A percentile compares a stretch with the other conserved stretches of the same genome.
Conservation (phyloP, 2,329 filamentous ascomycete genomes). For the Xylogone sp. region DNA sequence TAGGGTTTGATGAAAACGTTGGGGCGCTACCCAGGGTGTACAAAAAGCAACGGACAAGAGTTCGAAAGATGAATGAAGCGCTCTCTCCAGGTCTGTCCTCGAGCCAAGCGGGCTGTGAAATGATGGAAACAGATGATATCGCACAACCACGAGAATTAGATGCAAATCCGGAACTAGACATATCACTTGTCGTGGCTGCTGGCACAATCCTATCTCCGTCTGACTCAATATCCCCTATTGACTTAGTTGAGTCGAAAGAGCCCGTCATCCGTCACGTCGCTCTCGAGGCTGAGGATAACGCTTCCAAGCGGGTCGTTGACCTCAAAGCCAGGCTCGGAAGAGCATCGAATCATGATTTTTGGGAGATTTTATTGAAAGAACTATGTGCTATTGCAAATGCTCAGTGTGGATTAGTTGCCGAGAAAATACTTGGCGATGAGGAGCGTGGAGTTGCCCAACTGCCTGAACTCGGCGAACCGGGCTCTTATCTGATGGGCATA, state of each 20-base stretch:
- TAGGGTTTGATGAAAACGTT: background rate
- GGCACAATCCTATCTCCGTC: background rate
- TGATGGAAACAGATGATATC: background rate
- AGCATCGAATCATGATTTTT: slow-evolving; percentile 57
- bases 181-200: background rate
- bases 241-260: background rate
- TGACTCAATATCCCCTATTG: background rate
- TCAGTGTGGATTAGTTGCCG: slow-evolving; percentile 67
- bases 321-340: slow-evolving; percentile 54
- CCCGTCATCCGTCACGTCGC: too few species aligned
- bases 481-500: slow-evolving; percentile 60
- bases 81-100: background rate
- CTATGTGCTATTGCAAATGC: slow-evolving; percentile 59
- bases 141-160: background rate
- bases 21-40: background rate
- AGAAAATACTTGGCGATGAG: slow-evolving; percentile 57
- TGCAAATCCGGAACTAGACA: background rate
- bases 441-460: slow-evolving; percentile 55
- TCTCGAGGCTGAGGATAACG: slow-evolving; percentile 51
- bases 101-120: background rate
- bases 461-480: slow-evolving; percentile 55
- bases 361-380: slow-evolving; percentile 59
- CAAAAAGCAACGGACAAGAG: background rate
- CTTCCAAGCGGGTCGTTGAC: slow-evolving; percentile 53
- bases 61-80: background rate